These are phyloP conservation scores for Microcyclosporella mali DNA, from an alignment of 2,329 filamentous ascomycete genomes.

Conservation along the genomic window DNA sequence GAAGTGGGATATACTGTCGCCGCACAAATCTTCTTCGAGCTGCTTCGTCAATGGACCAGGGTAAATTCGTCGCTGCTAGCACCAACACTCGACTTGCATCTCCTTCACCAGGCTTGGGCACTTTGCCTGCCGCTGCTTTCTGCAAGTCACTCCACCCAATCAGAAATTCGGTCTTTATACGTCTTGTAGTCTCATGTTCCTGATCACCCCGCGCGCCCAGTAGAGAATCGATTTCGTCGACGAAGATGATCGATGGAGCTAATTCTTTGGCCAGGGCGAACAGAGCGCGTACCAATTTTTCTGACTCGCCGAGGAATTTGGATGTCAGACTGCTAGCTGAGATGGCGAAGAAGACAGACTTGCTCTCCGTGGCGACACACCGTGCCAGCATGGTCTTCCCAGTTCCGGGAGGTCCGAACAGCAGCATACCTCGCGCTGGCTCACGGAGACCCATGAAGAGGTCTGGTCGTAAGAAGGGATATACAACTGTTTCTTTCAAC, in stretches of 20 bases:
- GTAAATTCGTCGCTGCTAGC: conserved; percentile 88
- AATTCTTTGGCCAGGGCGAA: conserved; percentile 84
- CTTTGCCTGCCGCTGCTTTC: conserved; percentile 80
- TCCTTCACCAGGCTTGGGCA: conserved; percentile 61
- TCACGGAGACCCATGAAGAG: conserved; percentile 93
- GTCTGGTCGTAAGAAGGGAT: conserved; percentile 90
- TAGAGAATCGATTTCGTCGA: conserved; percentile 95
- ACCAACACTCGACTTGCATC: conserved; percentile 87
- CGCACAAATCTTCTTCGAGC: conserved; percentile 84
- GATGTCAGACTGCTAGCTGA: conserved; percentile 90
- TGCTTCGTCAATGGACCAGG: conserved; percentile 97
- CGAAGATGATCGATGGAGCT: conserved; percentile 94
- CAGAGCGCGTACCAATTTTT: conserved; percentile 89
- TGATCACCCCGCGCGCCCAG: conserved; percentile 76
- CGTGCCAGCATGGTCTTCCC: conserved; percentile 97
- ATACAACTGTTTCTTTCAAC: conserved; percentile 91
- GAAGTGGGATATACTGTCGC: conserved; percentile 91
- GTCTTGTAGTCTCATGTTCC: conserved; percentile 85
- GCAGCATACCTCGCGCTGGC: conserved; percentile 86
- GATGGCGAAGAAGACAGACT: conserved; percentile 94
- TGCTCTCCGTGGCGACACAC: conserved; percentile 88
- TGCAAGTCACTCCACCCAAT: conserved; percentile 97
- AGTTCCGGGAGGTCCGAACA: conserved; percentile 95
- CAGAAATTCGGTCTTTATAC: conserved; percentile 96
- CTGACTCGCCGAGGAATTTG: conserved; percentile 92